phyloP scores from a whole-genome alignment of 1,284 basidiomycete species.

The Agroathelia rolfsii region DNA sequence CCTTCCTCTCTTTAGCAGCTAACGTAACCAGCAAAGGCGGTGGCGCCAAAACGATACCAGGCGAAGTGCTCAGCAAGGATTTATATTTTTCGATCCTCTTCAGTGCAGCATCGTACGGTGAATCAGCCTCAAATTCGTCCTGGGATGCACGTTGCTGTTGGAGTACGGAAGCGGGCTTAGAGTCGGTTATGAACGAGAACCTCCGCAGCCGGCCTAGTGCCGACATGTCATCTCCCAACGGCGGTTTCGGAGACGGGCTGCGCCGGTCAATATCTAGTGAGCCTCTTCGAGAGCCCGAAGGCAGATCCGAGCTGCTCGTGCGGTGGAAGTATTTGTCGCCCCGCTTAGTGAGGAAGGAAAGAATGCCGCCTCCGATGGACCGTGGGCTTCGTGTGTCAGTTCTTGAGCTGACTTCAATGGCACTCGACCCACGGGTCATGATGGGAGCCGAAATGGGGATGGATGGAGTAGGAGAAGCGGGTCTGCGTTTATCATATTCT shows the following conservation, averaged over 20 bases:
- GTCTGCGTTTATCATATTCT: conserved; percentile 17
- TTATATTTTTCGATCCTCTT: conserved; percentile 29
- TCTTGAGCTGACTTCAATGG: conserved; percentile 12
- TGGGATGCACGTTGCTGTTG: conserved; percentile 6
- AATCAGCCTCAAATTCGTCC: conserved; percentile 12
- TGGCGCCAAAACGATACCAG: conserved; percentile 33
- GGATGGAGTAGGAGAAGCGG: conserved; percentile 12
- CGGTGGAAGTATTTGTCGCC: conserved; percentile 25
- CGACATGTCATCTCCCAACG: conserved; percentile 19
- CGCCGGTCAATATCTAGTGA: too few species aligned
- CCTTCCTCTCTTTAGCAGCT: conserved; percentile 34
- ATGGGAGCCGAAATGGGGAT: conserved; percentile 9
- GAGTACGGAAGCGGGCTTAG: conserved; percentile 8
- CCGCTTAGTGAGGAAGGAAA: conserved; percentile 35
- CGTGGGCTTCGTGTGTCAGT: conserved; percentile 19
- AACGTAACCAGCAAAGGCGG: conserved; percentile 39
- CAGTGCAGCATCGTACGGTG: conserved; percentile 28
- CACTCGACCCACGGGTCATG: conserved; percentile 7
- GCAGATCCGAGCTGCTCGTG: conserved; percentile 10
- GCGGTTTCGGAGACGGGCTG: conserved; percentile 4
- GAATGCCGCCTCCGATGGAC: conserved; percentile 23
- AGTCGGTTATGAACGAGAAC: conserved; percentile 36
- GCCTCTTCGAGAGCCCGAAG: conserved; percentile 9
- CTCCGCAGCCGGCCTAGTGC: conserved; percentile 24
- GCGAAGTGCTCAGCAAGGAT: conserved; percentile 40